A percentile compares a stretch with the other conserved stretches of the same genome.
Conservation (phyloP, 2,329 filamentous ascomycete species). For the Colletotrichum liriopes region DNA sequence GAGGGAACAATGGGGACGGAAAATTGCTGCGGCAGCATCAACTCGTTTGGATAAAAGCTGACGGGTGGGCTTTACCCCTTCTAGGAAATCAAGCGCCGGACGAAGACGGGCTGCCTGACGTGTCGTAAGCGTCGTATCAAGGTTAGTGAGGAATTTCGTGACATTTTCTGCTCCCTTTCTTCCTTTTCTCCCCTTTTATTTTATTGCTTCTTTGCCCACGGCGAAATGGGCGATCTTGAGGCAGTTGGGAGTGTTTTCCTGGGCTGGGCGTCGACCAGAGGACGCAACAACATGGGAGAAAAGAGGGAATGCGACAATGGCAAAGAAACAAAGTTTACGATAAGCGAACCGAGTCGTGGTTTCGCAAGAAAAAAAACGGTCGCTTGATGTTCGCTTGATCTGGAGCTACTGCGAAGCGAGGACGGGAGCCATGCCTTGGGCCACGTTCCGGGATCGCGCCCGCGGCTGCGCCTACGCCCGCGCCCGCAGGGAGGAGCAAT, state of each 20-base stretch:
- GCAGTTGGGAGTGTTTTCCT: conserved; percentile 3
- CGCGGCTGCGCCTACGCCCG: conserved; percentile 26
- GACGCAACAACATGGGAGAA: conserved; percentile 11
- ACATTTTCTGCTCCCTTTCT: background rate
- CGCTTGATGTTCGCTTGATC: conserved; percentile 53
- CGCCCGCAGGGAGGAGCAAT: conserved; percentile 40
- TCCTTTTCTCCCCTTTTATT: background rate
- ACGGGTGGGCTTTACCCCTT: conserved; percentile 31
- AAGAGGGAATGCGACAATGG: conserved; percentile 27
- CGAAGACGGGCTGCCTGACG: conserved; percentile 75
- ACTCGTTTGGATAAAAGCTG: conserved; percentile 12
- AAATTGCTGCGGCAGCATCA: background rate
- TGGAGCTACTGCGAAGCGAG: conserved; percentile 56
- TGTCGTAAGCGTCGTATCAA: conserved; percentile 75
- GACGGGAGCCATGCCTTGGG: conserved; percentile 44
- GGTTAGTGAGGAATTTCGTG: conserved; percentile 60
- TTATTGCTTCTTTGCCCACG: background rate
- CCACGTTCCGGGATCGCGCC: conserved; percentile 38
- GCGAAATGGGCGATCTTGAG: conserved; percentile 23
- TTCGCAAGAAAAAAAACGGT: conserved; percentile 34
- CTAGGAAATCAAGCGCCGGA: conserved; percentile 75
- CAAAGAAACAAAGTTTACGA: conserved; percentile 42
- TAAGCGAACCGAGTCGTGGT: conserved; percentile 43
- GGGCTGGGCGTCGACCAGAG: background rate
- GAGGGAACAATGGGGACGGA: background rate